Percentiles rank a stretch among this genome's conserved stretches.
Evolutionary conservation across 176 grass and related monocot species (phyloP).

Genomic region (Eleusine coracana): DNA sequence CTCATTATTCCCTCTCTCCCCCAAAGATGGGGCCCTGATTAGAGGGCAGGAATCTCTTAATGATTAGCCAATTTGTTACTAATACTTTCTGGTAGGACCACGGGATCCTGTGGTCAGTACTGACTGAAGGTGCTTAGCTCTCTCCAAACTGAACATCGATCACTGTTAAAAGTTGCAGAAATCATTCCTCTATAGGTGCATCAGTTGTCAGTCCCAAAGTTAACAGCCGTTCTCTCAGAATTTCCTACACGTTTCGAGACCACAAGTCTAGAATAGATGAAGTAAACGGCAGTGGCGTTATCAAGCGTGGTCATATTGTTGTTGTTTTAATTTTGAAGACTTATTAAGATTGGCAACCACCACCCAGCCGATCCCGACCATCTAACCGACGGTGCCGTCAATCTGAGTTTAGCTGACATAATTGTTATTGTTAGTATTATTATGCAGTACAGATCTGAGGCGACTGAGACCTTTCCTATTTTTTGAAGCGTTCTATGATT

Average conservation of each 20-base stretch:
- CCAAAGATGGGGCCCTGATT: slow-evolving; percentile 46
- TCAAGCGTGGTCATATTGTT: neutral
- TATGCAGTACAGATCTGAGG: slow-evolving; percentile 24
- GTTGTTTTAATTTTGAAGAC: neutral
- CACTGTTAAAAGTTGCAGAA: neutral
- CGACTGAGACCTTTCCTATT: slow-evolving; percentile 40
- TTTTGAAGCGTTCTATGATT: slow-evolving; percentile 57
- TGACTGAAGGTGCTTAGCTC: slow-evolving; percentile 5
- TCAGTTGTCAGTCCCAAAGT: too few species aligned
- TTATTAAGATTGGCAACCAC: slow-evolving; percentile 36
- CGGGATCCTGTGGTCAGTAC: slow-evolving; percentile 44
- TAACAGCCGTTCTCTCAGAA: neutral
- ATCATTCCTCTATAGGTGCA: neutral
- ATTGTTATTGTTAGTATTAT: neutral
- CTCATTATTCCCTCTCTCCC: slow-evolving; percentile 47
- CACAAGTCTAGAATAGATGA: neutral
- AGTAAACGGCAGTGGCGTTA: neutral
- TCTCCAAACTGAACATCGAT: slow-evolving; percentile 6
- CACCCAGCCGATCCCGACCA: slow-evolving; percentile 34
- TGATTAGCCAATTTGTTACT: slow-evolving; percentile 56
- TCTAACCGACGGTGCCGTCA: slow-evolving; percentile 35
- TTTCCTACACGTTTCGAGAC: neutral
- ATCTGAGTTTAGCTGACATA: slow-evolving; percentile 24
- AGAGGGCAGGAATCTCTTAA: slow-evolving; percentile 50
- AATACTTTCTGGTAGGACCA: slow-evolving; percentile 31